phyloP scores from a whole-genome alignment of 441 rosid species.

The Erodium moschatum region DNA sequence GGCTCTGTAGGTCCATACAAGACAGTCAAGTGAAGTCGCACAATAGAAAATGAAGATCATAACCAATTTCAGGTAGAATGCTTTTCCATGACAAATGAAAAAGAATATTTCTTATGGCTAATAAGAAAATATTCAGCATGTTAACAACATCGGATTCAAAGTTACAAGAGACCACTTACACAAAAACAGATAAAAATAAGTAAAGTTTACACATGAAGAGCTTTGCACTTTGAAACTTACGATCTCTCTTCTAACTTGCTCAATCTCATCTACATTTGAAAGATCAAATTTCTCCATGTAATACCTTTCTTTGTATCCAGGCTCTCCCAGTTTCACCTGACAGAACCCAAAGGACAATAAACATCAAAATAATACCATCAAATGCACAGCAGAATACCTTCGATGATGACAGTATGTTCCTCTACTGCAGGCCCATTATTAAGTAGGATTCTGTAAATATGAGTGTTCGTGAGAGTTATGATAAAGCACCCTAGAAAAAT shows the following conservation, averaged over 20 bases:
- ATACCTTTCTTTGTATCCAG: constrained; percentile 88
- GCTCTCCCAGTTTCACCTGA: constrained; percentile 87
- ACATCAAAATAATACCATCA: constrained; percentile 11
- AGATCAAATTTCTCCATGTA: constrained; percentile 71
- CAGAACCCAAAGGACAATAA: constrained; percentile 8
- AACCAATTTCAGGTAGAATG: background rate
- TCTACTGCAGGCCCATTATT: background rate
- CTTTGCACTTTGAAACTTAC: constrained; percentile 37
- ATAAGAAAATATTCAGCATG: background rate
- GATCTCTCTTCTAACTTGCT: constrained; percentile 54
- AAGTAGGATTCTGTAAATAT: background rate
- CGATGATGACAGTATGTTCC: background rate
- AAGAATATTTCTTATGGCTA: background rate
- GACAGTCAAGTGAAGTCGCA: background rate
- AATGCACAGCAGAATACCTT: background rate
- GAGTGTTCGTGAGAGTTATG: too few relatives aligned
- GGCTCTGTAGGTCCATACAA: background rate
- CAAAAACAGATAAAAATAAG: background rate
- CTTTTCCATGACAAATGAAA: background rate
- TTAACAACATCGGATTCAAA: background rate
- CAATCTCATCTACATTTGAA: constrained; percentile 55
- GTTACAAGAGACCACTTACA: background rate
- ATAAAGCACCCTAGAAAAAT: background rate
- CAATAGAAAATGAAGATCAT: background rate
- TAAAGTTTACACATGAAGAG: background rate